phyloP scores from a whole-genome alignment of 1,284 basidiomycete species.

The Fistulina hepatica region DNA sequence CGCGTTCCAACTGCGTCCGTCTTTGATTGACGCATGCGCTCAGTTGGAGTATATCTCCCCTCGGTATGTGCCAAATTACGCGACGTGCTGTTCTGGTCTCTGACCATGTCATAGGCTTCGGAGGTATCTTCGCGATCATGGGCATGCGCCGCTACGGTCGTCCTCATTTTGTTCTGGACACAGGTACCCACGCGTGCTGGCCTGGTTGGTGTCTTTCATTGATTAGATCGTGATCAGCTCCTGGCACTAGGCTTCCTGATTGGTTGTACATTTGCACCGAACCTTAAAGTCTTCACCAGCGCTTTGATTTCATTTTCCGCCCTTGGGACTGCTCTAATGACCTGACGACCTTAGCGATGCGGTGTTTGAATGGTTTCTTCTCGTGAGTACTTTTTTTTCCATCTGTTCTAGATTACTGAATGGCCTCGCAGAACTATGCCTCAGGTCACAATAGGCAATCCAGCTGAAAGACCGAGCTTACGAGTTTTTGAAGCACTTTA shows the following conservation, averaged over 20 bases:
- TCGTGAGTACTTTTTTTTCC: slow-evolving; percentile 29
- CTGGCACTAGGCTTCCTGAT: slow-evolving; percentile 39
- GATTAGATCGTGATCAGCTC: slow-evolving; percentile 18
- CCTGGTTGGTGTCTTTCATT: background rate
- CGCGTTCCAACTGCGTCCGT: slow-evolving; percentile 10
- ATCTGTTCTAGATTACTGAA: background rate
- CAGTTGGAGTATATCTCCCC: background rate
- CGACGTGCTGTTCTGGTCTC: slow-evolving; percentile 42
- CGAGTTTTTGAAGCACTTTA: no score
- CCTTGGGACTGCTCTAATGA: background rate
- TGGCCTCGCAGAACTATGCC: slow-evolving; percentile 40
- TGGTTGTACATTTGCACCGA: slow-evolving; percentile 48
- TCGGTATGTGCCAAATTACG: slow-evolving; percentile 26
- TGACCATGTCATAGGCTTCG: slow-evolving; percentile 36
- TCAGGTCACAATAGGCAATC: no score
- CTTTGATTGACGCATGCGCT: background rate
- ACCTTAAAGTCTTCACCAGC: slow-evolving; percentile 41
- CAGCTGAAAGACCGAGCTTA: no score
- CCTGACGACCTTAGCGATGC: slow-evolving; percentile 37
- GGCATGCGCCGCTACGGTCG: slow-evolving; percentile 47
- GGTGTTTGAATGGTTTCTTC: slow-evolving; percentile 61
- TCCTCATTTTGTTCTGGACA: slow-evolving; percentile 55
- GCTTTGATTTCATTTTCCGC: slow-evolving; percentile 1
- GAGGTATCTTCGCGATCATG: slow-evolving; percentile 50
- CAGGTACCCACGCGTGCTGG: slow-evolving; percentile 23